Base-by-base conservation (phyloP, 2,329 filamentous ascomycete genomes). In the Myriosclerotinia duriaeana region DNA sequence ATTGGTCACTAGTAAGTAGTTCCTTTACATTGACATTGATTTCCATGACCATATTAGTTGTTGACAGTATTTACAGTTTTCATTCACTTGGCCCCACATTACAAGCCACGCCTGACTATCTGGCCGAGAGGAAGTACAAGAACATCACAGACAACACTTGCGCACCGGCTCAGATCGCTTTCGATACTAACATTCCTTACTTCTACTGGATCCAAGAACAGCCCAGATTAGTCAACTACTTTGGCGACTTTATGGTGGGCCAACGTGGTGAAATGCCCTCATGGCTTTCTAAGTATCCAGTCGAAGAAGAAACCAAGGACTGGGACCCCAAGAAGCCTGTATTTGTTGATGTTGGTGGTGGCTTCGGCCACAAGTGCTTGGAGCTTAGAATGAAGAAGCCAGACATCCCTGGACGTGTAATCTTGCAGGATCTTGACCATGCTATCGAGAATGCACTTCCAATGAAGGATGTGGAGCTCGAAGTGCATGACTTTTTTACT, bases 291-390 rank as follows among this genome's bases (percentile, higher is more conserved):
- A 46, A 38, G 7, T 53, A 52, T 8, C 60, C 34, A 38, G 9
- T 53, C 7, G 44, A 48, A n/a, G 60, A 63, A 26, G 58, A 61
- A 3, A 52, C 44, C 30, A 61, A 26, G 6, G 9, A 61, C n/a
- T 61, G 44, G 58, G 17, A 61, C 20, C 20, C 58, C 15, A 52
- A 61, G 44, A 20, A 26, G 17, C 20, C 62, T 20, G 26, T 80
- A 38, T 74, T 80, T 55, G 79, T 81, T 6, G 78, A 81, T 68
- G 72, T 81, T 11, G 78, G 78, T 12, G 78, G 80, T 53, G 77
- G 76, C 1, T 71, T 74, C 8, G 80, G 79, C 0, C 77, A 80
- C 15, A 77, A 79, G 55, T 75, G 75, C 20, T 70, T 71, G 6
- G 68, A 72, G 6, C 70, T 81, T 8, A 74, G 71, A 46, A 68